Base-by-base conservation (phyloP, 1,284 basidiomycete genomes). In the Prillingera fragicola region DNA sequence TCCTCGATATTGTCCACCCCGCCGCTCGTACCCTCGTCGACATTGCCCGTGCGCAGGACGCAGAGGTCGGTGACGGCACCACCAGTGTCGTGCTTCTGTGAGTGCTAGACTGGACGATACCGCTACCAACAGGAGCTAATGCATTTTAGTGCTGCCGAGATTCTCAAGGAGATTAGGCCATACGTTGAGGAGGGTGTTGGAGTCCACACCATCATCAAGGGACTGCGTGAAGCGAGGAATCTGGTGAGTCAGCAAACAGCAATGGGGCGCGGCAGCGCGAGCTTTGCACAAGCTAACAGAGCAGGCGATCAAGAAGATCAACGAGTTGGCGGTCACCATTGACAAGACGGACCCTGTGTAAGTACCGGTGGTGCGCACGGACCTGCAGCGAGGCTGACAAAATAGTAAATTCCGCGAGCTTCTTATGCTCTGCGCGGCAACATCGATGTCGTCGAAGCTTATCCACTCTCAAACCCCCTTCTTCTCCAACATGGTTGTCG, bases 381-480 rank as follows among this genome's bases (percentile, higher is more conserved):
- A n/a, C n/a, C n/a, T n/a, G n/a, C n/a, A n/a, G n/a, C n/a, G n/a
- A n/a, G n/a, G 22, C 10, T 42, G 25, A 35, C 41, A 26, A n/a
- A 27, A 17, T 70, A 94, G 88, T 54, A 81, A 82, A 58, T 97
- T 98, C 80, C 87, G 84, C 49, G 87, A 91, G 46, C 81, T 98
- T 8, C 80, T 99, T 33, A 77, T 96, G 60, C 94, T 96, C 76
- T 95, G 91, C 70, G 95, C 95, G 29, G 85, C 91, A 22, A 99
- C 95, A 7, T 94, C 92, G 31, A 97, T 99, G 94, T 97, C 94
- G 17, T 97, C 92, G 52, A 99, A 99, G 74, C 81, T 99, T 52
- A 97, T 99, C 59, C 92, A 97, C 70, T 91, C 90, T 29, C 91
- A 97, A 75, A 96, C 95, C 65, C 92, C 94, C 4, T 99, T 98